Evolutionary conservation across 148 eudicot species (phyloP).

Genomic region (Cornus controversa): DNA sequence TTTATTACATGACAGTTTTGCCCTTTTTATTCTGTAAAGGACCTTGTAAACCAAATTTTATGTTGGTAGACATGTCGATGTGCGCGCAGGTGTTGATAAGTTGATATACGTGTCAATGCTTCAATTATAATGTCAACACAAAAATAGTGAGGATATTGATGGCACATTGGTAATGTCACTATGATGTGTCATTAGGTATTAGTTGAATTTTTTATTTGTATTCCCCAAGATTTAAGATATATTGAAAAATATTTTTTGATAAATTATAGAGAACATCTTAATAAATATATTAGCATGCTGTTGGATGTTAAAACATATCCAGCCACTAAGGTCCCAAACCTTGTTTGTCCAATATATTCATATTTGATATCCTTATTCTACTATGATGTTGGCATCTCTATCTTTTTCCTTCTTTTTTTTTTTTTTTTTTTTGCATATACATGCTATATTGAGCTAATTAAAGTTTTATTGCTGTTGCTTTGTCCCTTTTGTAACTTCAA

Average conservation of each 20-base stretch:
- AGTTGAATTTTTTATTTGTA: neutral
- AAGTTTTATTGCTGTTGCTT: neutral
- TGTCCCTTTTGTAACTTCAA: slow-evolving; percentile 10
- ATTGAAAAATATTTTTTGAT: neutral
- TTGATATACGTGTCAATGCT: too few relatives aligned
- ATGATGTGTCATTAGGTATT: neutral
- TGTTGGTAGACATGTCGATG: too few relatives aligned
- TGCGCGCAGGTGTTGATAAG: too few relatives aligned
- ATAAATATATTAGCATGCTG: neutral
- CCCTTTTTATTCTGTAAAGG: too few relatives aligned
- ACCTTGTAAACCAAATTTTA: too few relatives aligned
- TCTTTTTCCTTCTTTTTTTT: too few relatives aligned
- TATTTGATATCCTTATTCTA: neutral
- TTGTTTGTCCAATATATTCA: too few relatives aligned
- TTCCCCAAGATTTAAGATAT: neutral
- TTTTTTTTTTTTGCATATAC: neutral
- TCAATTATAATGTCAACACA: too few relatives aligned
- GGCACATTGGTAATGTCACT: neutral
- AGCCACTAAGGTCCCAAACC: neutral
- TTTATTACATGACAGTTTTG: too few relatives aligned
- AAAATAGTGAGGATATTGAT: too few relatives aligned
- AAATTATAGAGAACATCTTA: neutral
- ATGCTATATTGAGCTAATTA: neutral
- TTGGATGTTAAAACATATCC: neutral
- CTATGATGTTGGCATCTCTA: neutral